A percentile compares a stretch with the other conserved stretches of the same genome.
phyloP scores from a whole-genome alignment of 2,329 filamentous ascomycete genomes.

The Xylariaceae sp. region DNA sequence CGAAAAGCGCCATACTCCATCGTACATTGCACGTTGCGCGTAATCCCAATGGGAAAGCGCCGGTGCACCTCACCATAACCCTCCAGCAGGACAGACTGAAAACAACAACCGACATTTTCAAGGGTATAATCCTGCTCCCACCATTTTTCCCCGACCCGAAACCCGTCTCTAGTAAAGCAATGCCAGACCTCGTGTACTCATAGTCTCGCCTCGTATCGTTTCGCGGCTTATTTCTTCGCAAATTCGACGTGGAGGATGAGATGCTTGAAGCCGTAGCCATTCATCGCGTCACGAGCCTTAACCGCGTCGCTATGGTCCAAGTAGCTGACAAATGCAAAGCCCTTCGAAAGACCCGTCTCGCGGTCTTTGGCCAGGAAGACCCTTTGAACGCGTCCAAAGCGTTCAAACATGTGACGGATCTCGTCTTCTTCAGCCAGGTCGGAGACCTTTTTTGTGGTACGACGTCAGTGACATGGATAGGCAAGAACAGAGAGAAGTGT shows the following conservation, averaged over 20 bases:
- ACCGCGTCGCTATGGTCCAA: constrained; percentile 84
- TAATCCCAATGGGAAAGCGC: no score
- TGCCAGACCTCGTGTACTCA: no score
- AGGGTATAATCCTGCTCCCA: no score
- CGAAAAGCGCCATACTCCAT: no score
- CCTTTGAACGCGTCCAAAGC: constrained; percentile 91
- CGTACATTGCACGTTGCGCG: no score
- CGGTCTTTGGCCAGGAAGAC: constrained; percentile 98
- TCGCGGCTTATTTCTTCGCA: constrained; percentile 53
- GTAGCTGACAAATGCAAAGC: constrained; percentile 98
- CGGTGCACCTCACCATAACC: no score
- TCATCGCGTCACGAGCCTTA: constrained; percentile 94
- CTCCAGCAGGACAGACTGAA: no score
- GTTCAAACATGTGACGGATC: constrained; percentile 95
- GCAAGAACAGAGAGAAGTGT: not conserved
- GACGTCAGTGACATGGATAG: not conserved
- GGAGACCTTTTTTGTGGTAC: constrained; percentile 61
- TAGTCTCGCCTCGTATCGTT: no score
- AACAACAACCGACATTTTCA: no score
- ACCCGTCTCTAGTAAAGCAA: no score
- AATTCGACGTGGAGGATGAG: constrained; percentile 84
- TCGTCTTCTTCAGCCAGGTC: constrained; percentile 96
- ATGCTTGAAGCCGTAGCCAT: constrained; percentile 88
- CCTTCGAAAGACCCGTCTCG: constrained; percentile 93
- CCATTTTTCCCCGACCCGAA: no score